Evolutionary conservation across 2,329 filamentous ascomycete species (phyloP).

Genomic region (Ascosphaera aggregata): DNA sequence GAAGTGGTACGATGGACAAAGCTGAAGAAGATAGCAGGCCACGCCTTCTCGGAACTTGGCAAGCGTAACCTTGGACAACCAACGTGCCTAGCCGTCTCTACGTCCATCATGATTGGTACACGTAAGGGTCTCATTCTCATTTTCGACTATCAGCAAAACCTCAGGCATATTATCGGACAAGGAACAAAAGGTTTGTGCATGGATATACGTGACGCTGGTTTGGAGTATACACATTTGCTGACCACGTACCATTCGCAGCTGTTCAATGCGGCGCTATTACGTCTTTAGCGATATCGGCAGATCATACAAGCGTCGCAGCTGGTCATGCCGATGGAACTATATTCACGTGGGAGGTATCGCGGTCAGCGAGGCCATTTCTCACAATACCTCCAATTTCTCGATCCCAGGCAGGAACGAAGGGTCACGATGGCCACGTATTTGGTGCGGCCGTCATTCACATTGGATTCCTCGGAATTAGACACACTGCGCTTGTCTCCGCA

Average conservation of each 20-base stretch:
- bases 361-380: constrained; percentile 68
- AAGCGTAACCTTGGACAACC: constrained; percentile 81
- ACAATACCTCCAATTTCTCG: constrained; percentile 56
- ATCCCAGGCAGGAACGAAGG: constrained; percentile 38
- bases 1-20: constrained; percentile 94
- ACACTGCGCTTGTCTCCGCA: constrained; percentile 84
- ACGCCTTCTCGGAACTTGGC: constrained; percentile 80
- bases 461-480: constrained; percentile 83
- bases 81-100: constrained; percentile 72
- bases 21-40: constrained; percentile 64
- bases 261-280: constrained; percentile 78
- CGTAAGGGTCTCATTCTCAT: constrained; percentile 85
- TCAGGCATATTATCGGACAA: constrained; percentile 82
- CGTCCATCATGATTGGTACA: constrained; percentile 73
- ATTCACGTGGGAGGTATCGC: constrained; percentile 85
- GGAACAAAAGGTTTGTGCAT: constrained; percentile 54
- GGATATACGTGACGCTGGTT: constrained; percentile 1
- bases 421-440: constrained; percentile 59
- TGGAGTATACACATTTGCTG: background rate
- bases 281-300: constrained; percentile 71
- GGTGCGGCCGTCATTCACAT: constrained; percentile 64
- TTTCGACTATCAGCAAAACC: constrained; percentile 91
- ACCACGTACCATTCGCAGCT: constrained; percentile 26
- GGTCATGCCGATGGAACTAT: constrained; percentile 81
- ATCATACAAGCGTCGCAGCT: constrained; percentile 75